Evolutionary conservation across 2,329 filamentous ascomycete species (phyloP).

Genomic region (Colletotrichum godetiae): DNA sequence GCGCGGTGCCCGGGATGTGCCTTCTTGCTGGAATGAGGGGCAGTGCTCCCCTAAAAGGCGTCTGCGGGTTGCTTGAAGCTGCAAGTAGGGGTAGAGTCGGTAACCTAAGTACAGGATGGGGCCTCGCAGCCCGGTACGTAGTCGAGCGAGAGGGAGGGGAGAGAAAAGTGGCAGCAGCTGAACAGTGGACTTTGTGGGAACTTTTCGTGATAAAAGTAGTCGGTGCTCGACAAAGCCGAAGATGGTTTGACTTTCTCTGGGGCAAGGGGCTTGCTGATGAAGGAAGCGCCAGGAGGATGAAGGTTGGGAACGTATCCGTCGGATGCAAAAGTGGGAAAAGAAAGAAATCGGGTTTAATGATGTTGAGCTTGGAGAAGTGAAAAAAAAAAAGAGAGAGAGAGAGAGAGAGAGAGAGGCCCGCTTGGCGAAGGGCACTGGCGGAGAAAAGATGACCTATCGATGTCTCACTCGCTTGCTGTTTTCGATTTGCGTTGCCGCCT

Average conservation of each 20-base stretch:
- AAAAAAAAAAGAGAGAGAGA: too few relatives aligned
- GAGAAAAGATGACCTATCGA: slow-evolving; percentile 6
- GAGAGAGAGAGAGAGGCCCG: not conserved
- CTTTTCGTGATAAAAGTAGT: slow-evolving; percentile 23
- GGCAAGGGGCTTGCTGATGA: slow-evolving; percentile 12
- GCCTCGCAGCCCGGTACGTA: slow-evolving; percentile 20
- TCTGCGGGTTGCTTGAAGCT: not conserved
- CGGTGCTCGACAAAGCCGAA: not conserved
- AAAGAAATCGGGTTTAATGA: not conserved
- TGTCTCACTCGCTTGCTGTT: slow-evolving; percentile 21
- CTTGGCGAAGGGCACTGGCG: not conserved
- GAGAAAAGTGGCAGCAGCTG: slow-evolving; percentile 1
- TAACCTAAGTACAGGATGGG: slow-evolving; percentile 24
- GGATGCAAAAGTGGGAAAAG: slow-evolving; percentile 7
- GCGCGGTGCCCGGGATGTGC: slow-evolving; percentile 26
- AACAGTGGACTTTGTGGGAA: slow-evolving; percentile 28
- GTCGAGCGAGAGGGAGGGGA: not conserved
- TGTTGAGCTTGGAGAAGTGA: not conserved
- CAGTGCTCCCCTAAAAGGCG: slow-evolving; percentile 22
- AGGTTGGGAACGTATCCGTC: slow-evolving; percentile 13
- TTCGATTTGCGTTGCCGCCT: not conserved
- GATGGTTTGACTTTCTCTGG: not conserved
- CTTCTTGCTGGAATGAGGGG: slow-evolving; percentile 31
- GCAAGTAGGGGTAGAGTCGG: slow-evolving; percentile 23
- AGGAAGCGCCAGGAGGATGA: slow-evolving; percentile 7